Conservation (phyloP, 2,329 filamentous ascomycete genomes). For the Colletotrichum tamarilloi region DNA sequence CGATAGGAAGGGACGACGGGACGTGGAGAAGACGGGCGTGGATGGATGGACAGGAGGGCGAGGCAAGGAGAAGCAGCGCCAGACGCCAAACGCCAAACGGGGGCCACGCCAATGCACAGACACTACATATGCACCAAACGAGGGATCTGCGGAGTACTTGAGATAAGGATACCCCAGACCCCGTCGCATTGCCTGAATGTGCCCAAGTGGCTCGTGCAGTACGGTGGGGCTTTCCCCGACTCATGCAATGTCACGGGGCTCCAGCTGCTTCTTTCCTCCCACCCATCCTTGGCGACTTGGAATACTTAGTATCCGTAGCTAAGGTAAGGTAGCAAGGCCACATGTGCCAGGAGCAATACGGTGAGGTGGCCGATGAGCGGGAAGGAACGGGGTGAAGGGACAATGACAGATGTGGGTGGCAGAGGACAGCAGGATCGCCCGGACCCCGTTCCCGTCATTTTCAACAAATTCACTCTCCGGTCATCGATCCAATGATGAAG, state of each 20-base stretch:
- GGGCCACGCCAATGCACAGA: not conserved
- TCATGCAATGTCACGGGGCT: slow-evolving; percentile 32
- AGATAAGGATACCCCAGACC: slow-evolving; percentile 31
- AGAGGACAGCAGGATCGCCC: not conserved
- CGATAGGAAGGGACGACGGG: slow-evolving; percentile 31
- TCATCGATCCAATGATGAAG: not conserved
- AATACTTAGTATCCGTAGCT: no score
- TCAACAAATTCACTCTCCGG: not conserved
- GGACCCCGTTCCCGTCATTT: not conserved
- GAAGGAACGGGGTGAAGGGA: not conserved
- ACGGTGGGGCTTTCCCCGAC: slow-evolving; percentile 5
- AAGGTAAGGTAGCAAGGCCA: not conserved
- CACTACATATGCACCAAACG: not conserved
- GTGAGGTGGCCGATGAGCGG: not conserved
- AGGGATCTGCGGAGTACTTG: not conserved
- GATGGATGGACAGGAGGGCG: not conserved
- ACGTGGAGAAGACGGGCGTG: slow-evolving; percentile 9
- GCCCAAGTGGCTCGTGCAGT: not conserved
- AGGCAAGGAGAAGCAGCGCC: slow-evolving; percentile 8
- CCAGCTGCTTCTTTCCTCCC: slow-evolving; percentile 11
- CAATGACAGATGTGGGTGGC: not conserved
- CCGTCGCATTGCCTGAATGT: slow-evolving; percentile 19
- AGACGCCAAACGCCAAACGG: slow-evolving; percentile 26
- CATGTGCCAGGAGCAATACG: no score
- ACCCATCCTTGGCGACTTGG: not conserved